Conservation (phyloP, 345 rosid genomes). For the Pistacia integerrima region DNA sequence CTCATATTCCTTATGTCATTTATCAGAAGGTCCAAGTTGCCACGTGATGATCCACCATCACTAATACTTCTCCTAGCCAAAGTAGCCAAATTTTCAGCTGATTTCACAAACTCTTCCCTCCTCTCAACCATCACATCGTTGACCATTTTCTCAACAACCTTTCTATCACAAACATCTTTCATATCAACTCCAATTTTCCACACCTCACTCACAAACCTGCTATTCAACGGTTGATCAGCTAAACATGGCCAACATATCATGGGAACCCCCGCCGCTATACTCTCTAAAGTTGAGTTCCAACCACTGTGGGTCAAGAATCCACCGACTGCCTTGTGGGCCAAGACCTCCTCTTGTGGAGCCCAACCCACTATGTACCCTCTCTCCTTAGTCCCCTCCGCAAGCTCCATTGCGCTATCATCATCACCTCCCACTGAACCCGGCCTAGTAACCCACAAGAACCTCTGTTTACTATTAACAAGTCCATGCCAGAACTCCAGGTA, state of each 20-base stretch:
- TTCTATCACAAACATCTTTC: constrained; percentile 50
- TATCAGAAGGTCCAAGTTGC: constrained; percentile 33
- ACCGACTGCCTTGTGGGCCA: constrained; percentile 38
- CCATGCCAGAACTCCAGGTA: constrained; percentile 47
- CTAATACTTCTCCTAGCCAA: constrained; percentile 26
- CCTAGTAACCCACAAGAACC: constrained; percentile 51
- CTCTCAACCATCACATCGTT: constrained; percentile 43
- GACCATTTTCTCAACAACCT: constrained; percentile 43
- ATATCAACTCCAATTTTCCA: constrained; percentile 54
- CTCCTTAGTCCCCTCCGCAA: constrained; percentile 16
- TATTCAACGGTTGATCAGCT: constrained; percentile 45
- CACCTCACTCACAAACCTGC: constrained; percentile 40
- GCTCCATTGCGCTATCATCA: constrained; percentile 18
- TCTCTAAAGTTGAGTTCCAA: constrained; percentile 63
- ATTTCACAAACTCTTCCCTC: constrained; percentile 32
- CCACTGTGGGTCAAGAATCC: constrained; percentile 49
- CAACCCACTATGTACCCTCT: constrained; percentile 34
- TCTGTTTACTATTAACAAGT: constrained; percentile 32
- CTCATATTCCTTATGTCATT: constrained; percentile 34
- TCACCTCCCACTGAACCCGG: constrained; percentile 14
- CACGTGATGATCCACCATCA: constrained; percentile 41
- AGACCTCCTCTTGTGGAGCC: constrained; percentile 52
- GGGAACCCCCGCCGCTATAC: constrained; percentile 40
- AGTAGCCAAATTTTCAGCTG: constrained; percentile 26
- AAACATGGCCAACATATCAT: constrained; percentile 54